Evolutionary conservation across 805 yeast species (phyloP), one percentile per base, ranked within the genome.

Genomic region (Wickerhamiella azymoides): DNA sequence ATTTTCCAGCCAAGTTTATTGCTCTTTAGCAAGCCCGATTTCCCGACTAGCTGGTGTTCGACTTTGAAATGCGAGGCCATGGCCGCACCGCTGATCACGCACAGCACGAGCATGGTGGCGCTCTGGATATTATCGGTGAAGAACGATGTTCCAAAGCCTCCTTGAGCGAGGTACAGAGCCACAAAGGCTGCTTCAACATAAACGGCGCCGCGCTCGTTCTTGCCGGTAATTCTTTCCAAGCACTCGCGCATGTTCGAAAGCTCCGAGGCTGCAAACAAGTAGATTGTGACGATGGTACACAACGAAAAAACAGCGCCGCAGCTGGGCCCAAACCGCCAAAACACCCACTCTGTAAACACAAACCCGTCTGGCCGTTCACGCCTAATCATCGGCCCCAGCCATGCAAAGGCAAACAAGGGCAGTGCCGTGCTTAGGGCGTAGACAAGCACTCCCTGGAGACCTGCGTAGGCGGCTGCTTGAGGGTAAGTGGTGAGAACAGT

Each of bases 331-430:
- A 72, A 88, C 53, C 96, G 69, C 41, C 74, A 75, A 57, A 84
- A 73, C 13, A 84, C 89, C 96, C 96, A 88, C 59, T 88, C 95
- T 3, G 95, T 85, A 53, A 88, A 66, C 18, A 88, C 86, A 60
- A 88, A 88, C 2, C 96, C 96, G 7, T 83, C 76, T 0, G 96
- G 96, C 53, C 94, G 83, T 53, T 73, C 72, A 48, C 67, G 72
- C 52, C 95, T 69, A 49, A 88, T 79, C 9, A 76, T 59, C 1
- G 96, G 96, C 0, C 96, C 96, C 49, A 83, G 64, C 45, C 73
- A 72, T 0, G 92, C 84, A 67, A 88, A 88, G 10, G 83, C 62
- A 49, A 83, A 69, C 64, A 88, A 79, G 3, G 96, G 96, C 41
- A 88, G 61, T 1, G 94, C 80, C 28, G 94, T 89, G 16, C 80